phyloP scores from a whole-genome alignment of 169 alveolate genomes.

The Cryptosporidium tyzzeri region DNA sequence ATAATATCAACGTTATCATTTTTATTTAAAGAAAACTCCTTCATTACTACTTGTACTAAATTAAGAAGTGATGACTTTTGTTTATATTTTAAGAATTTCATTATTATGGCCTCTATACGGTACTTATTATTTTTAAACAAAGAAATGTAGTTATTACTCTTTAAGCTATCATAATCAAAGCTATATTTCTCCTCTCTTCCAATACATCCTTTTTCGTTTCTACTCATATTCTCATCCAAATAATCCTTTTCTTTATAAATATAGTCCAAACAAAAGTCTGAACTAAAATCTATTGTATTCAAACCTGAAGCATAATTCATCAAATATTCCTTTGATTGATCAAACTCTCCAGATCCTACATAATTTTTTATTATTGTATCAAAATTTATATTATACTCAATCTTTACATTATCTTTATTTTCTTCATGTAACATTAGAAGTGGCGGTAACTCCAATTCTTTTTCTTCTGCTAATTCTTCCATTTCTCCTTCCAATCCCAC shows the following conservation, averaged over 20 bases:
- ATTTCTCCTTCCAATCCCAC: not conserved
- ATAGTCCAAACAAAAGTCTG: constrained; percentile 27
- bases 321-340: not conserved
- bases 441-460: constrained; percentile 18
- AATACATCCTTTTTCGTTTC: not conserved
- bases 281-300: not conserved
- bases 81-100: constrained; percentile 27
- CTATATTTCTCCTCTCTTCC: not conserved
- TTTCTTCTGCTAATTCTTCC: not conserved
- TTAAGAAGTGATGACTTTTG: constrained; percentile 7
- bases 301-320: not conserved
- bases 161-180: constrained; percentile 8
- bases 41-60: constrained; percentile 31
- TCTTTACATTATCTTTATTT: not conserved
- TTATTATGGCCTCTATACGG: constrained; percentile 51
- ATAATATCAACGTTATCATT: not conserved
- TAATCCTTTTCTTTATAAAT: constrained; percentile 1
- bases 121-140: constrained; percentile 28
- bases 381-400: not conserved
- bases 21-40: constrained; percentile 5
- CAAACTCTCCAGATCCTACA: not conserved
- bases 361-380: not conserved
- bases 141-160: not conserved
- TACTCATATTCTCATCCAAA: constrained; percentile 15
- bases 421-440: not conserved